A percentile compares a stretch with the other conserved stretches of the same genome.
Evolutionary conservation across 2,329 filamentous ascomycete species (phyloP).

Genomic region (Alternaria tenuissima): DNA sequence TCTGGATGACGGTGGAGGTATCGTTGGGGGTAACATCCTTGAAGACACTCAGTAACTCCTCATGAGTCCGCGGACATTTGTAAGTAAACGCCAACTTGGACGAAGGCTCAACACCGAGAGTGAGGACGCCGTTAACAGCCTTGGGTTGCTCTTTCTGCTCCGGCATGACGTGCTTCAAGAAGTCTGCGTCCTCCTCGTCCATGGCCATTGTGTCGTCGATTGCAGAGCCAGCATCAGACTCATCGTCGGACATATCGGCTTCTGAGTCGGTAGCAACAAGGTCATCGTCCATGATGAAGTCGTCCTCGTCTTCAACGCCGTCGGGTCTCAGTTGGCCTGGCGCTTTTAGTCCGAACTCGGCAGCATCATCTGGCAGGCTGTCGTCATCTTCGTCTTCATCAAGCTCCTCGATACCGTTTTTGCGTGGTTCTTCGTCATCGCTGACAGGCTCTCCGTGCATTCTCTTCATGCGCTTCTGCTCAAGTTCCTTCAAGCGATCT

Average conservation of each 20-base stretch:
- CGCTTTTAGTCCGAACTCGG: slow-evolving; percentile 69
- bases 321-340: slow-evolving; percentile 53
- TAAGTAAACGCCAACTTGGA: slow-evolving; percentile 80
- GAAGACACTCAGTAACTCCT: slow-evolving; percentile 74
- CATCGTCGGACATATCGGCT: slow-evolving; percentile 47
- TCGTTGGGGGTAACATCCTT: slow-evolving; percentile 69
- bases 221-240: slow-evolving; percentile 42
- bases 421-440: slow-evolving; percentile 69
- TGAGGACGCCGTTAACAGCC: slow-evolving; percentile 54
- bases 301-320: slow-evolving; percentile 85
- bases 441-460: slow-evolving; percentile 87
- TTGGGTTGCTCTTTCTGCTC: slow-evolving; percentile 38
- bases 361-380: slow-evolving; percentile 62
- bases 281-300: slow-evolving; percentile 90
- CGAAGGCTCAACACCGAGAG: slow-evolving; percentile 51
- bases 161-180: slow-evolving; percentile 55
- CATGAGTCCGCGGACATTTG: slow-evolving; percentile 79
- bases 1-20: slow-evolving; percentile 80
- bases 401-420: slow-evolving; percentile 38
- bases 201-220: slow-evolving; percentile 50
- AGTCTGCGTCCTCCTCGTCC: slow-evolving; percentile 59
- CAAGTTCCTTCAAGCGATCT: slow-evolving; percentile 77
- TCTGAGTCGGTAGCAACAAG: slow-evolving; percentile 81
- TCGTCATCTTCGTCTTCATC: slow-evolving; percentile 43
- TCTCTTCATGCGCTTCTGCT: slow-evolving; percentile 80